Percentiles rank a stretch among this genome's conserved stretches.
Evolutionary conservation across 495 filamentous ascomycete genomes (phyloP).

Genomic region (Cryomyces minteri): DNA sequence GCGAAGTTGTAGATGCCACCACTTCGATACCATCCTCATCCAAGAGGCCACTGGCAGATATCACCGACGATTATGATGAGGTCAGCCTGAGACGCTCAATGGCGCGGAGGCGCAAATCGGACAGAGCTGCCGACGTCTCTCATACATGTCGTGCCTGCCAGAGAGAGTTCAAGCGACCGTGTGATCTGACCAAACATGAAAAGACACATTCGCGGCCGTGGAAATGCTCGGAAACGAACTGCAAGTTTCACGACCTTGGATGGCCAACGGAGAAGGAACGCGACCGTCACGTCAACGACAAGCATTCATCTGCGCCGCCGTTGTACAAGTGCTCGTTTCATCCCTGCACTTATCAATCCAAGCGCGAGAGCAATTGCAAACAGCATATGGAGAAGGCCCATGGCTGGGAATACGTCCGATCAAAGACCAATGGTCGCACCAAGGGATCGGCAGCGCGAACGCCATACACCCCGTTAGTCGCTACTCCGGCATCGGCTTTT

Average conservation of each 20-base stretch:
- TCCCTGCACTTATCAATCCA: slow-evolving; percentile 83
- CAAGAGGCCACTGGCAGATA: slow-evolving; percentile 8
- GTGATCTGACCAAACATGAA: slow-evolving; percentile 87
- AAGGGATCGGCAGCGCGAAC: slow-evolving; percentile 6
- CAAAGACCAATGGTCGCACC: slow-evolving; percentile 59
- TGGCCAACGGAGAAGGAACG: slow-evolving; percentile 98
- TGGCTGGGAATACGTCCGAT: slow-evolving; percentile 72
- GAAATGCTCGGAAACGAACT: slow-evolving; percentile 65
- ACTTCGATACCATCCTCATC: slow-evolving; percentile 1
- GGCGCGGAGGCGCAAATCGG: slow-evolving; percentile 76
- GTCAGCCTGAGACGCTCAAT: slow-evolving; percentile 71
- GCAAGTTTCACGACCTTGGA: slow-evolving; percentile 73
- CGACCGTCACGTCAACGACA: slow-evolving; percentile 88
- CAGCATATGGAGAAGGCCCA: slow-evolving; percentile 99
- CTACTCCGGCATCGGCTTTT: slow-evolving; percentile 13
- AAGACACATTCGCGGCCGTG: slow-evolving; percentile 93
- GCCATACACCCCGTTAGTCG: slow-evolving; percentile 7
- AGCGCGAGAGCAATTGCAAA: slow-evolving; percentile 95
- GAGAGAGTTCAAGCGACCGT: slow-evolving; percentile 83
- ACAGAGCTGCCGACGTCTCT: slow-evolving; percentile 19
- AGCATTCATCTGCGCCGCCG: slow-evolving; percentile 60
- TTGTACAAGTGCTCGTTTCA: slow-evolving; percentile 69
- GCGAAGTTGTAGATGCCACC: slow-evolving; percentile 5
- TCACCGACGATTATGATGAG: slow-evolving; percentile 21
- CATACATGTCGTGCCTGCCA: slow-evolving; percentile 36